phyloP scores from a whole-genome alignment of 2,329 filamentous ascomycete genomes.

The Colletotrichum sp. region DNA sequence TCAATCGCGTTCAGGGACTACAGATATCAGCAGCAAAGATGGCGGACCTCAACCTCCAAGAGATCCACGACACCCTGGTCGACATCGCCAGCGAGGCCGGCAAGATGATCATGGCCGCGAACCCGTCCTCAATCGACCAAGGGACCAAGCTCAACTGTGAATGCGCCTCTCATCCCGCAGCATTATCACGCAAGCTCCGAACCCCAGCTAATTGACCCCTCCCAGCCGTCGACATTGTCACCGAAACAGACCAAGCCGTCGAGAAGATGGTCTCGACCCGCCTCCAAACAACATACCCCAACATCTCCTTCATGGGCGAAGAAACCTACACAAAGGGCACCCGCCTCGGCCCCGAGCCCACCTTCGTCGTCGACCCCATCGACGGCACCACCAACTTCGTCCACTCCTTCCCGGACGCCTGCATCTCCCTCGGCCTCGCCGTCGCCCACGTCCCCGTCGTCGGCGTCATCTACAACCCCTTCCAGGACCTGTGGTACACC shows the following conservation, averaged over 20 bases:
- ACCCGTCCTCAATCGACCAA: constrained; percentile 60
- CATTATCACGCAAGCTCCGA: background rate
- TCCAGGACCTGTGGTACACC: constrained; percentile 71
- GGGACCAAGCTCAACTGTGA: constrained; percentile 71
- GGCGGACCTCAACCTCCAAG: constrained; percentile 63
- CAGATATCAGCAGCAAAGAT: constrained; percentile 37
- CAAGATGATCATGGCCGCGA: constrained; percentile 66
- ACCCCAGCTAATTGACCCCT: background rate
- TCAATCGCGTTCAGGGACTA: background rate
- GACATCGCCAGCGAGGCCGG: constrained; percentile 68
- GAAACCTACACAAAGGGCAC: constrained; percentile 76
- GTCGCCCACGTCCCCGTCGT: constrained; percentile 66
- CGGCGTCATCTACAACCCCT: constrained; percentile 83
- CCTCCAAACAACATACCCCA: constrained; percentile 58
- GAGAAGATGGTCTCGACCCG: constrained; percentile 64
- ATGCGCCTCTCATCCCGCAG: background rate
- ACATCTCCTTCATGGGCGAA: constrained; percentile 72
- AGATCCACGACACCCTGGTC: constrained; percentile 66
- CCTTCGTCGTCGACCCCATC: constrained; percentile 83
- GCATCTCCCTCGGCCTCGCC: constrained; percentile 77
- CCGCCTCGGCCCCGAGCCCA: constrained; percentile 68
- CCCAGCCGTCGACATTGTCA: constrained; percentile 71
- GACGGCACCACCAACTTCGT: constrained; percentile 86
- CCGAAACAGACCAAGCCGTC: constrained; percentile 70
- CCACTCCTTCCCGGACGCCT: constrained; percentile 76